Evolutionary conservation across 257 asterid species (phyloP), one percentile per base, ranked within the genome.

Genomic region (Agastache rugosa): DNA sequence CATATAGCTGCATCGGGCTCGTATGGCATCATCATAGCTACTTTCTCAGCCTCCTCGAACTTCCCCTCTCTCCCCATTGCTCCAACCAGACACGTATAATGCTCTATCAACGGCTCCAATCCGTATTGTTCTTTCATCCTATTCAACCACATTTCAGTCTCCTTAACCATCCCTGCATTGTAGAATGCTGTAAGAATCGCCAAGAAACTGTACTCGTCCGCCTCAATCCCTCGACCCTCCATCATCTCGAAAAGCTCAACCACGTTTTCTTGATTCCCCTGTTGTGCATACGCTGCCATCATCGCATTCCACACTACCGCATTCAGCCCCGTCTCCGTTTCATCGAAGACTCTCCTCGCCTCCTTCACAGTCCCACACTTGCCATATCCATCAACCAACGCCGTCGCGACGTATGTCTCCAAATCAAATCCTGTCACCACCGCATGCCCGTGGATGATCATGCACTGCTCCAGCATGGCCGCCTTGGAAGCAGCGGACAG

Each of bases 1-100:
- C 96, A 93, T 9, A 93, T 79, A 20, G 93, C 96, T 55, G 94
- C 92, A 73, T 93, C 98, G 1, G 96, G 94, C 80, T 87, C 51
- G 37, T 79, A 83, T 0, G 96, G 96, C 91, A 93, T 90, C 25
- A 86, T 77, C 56, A 76, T 67, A 72, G 86, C 93, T 58, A 88
- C 67, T 35, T 25, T 84, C 84, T 89, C 96, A 1, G 98, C 97
- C 81, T 87, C 92, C 63, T 85, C 96, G 64, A 89, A 75, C 75
- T 63, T 48, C 17, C 97, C 94, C 0, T 50, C 86, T 73, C 81
- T 84, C 39, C 91, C 97, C 79, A 91, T 10, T 56, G 91, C 92
- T 69, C 86, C 88, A 11, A 84, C 82, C 74, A 91, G 74, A 79
- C 97, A 93, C 0, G 96, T 93, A 31, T 89, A 91, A 77, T 93